Base-by-base conservation (phyloP, 148 eudicot genomes). In the Amaranthus hypochondriacus region DNA sequence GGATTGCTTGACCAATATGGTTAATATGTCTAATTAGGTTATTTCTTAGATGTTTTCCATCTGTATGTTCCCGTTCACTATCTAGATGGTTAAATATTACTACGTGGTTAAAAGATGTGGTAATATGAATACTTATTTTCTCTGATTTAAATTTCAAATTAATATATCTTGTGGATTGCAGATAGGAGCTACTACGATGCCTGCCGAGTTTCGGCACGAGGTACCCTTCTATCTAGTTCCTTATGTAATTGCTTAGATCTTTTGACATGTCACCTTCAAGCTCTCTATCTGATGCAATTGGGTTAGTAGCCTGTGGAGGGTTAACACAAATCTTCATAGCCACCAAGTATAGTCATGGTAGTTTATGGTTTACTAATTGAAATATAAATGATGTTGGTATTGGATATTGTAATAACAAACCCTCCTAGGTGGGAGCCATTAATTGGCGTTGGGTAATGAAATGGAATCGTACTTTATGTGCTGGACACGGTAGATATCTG, bases 161-260 rank as follows among this genome's bases (percentile, higher is more conserved):
- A 63, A 3, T 51, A 10, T 52, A 56, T 60, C 56, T 7, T 76
- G 62, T 75, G 79, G 67, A 74, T 80, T 78, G 80, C 71, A 93
- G 98, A 84, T 93, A 81, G 82, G 65, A 80, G 87, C 85, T 76
- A 86, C 96, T 49, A 59, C 76, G 74, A 93, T 93, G 98, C 98
- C 93, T 6, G 87, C 81, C 60, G 96, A 90, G 71, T 89, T 85
- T 73, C 92, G 18, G 28, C 84, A 90, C 70, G 88, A 90, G 87
- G 98, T 89, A 83, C 77, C 72, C 78, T 51, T 49, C 59, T 72
- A 50, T 56, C 3, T 42, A 11, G 6, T 62, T 7, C 49, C 46
- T 58, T 58, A 6, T n/a, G 39, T 60, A 46, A 5, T 60, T 60
- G 46, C 64, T 60, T 60, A 21, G 39, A 60, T 4, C 2, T 39